A percentile compares a stretch with the other conserved stretches of the same genome.
Conservation (phyloP, 331 rosid genomes). For the Saraca asoca region DNA sequence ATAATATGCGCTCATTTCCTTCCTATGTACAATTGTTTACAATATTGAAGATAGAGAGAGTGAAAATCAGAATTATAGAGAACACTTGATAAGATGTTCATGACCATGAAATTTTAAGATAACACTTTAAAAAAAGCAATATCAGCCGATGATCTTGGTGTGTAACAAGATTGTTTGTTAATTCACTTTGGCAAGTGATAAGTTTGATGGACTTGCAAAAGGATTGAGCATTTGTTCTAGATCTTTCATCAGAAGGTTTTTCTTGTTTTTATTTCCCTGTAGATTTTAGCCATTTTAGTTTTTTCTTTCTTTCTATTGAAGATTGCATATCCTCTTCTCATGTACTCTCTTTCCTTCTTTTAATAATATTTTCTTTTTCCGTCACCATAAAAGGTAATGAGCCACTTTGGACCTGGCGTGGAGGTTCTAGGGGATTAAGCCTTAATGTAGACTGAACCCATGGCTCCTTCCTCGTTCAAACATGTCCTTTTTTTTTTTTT, state of each 20-base stretch:
- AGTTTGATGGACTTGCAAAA: too few relatives aligned
- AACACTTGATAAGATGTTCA: constrained; percentile 8
- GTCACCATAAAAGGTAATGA: not conserved
- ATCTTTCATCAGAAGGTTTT: too few relatives aligned
- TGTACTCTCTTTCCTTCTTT: too few relatives aligned
- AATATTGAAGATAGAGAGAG: not conserved
- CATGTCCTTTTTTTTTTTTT: not conserved
- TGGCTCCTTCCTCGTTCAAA: not conserved
- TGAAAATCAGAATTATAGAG: not conserved
- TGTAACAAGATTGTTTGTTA: too few relatives aligned
- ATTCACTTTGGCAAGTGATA: too few relatives aligned
- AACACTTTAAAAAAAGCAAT: not conserved
- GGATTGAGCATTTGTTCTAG: too few relatives aligned
- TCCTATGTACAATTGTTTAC: constrained; percentile 44
- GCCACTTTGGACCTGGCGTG: constrained; percentile 1
- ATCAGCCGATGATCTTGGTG: too few relatives aligned
- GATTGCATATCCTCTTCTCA: too few relatives aligned
- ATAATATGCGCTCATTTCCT: constrained; percentile 96
- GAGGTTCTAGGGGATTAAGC: not conserved
- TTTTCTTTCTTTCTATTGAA: too few relatives aligned
- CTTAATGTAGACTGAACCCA: not conserved
- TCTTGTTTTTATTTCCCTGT: too few relatives aligned
- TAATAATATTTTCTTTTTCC: too few relatives aligned
- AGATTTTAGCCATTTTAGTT: too few relatives aligned
- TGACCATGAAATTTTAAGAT: not conserved